These are phyloP conservation scores for Puya raimondii DNA, from an alignment of 176 grass and related monocot species.

Conservation along the genomic window DNA sequence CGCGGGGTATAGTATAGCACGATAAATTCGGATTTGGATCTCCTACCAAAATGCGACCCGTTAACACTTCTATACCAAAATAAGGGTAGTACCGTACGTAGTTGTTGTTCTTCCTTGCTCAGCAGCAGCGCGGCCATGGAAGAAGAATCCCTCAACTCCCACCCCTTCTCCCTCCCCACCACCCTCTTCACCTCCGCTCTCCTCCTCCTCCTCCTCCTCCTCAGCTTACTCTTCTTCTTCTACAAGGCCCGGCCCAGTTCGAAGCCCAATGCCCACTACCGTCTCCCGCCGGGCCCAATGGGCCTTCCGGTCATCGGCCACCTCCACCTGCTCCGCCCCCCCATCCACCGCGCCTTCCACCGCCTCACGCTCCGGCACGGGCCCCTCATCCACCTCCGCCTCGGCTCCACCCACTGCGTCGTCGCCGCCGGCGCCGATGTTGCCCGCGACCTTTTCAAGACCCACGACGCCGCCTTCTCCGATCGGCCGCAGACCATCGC, in stretches of 20 bases:
- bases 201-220: not conserved
- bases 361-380: conserved; percentile 25
- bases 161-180: too few species aligned
- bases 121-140: too few species aligned
- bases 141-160: too few species aligned
- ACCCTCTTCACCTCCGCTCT: not conserved
- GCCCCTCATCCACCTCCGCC: conserved; percentile 36
- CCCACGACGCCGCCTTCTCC: conserved; percentile 34
- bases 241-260: not conserved
- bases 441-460: conserved; percentile 27
- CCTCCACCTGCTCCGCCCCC: conserved; percentile 35
- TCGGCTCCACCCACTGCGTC: conserved; percentile 45
- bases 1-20: too few species aligned
- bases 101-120: too few species aligned
- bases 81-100: too few species aligned
- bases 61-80: too few species aligned
- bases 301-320: conserved; percentile 36
- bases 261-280: not conserved
- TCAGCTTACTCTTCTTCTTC: too few species aligned
- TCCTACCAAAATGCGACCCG: too few species aligned
- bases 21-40: too few species aligned
- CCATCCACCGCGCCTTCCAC: conserved; percentile 35
- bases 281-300: conserved; percentile 33
- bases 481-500: conserved; percentile 36
- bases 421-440: conserved; percentile 25